Base-by-base conservation (phyloP, 805 yeast genomes). In the Candida dendrica region DNA sequence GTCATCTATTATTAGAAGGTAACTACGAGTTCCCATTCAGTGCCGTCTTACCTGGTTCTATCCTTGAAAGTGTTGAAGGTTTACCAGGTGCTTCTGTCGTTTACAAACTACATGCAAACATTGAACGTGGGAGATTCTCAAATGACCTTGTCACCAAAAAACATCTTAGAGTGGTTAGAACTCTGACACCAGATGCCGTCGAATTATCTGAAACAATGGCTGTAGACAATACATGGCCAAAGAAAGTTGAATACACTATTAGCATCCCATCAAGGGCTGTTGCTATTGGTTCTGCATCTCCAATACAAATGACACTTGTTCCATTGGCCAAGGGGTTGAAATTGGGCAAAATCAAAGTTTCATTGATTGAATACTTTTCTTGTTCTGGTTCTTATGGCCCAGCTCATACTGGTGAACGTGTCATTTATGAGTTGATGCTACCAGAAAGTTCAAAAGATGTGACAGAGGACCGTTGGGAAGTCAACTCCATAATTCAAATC, bases 171-270 rank as follows among this genome's bases (percentile, higher is more conserved):
- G 81, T 90, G 3, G 73, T 91, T 22, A 71, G 97, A 51, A 90
- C 97, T 0, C 65, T 90, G 43, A 78, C 95, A 4, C 71, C 86
- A 2, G 96, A 90, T 60, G 75, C 89, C 15, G 71, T 86, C 27
- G 54, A 66, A 5, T 67, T 84, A 17, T 74, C 89, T 0, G 96
- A 90, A 58, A 87, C 96, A 1, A 82, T 89, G 47, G 85, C 91
- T 0, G 90, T 90, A 31, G 95, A 88, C 43, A 89, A 88, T 56
- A 84, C 89, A 4, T 87, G 96, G 95, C 91, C 95, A 2, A 69
- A 77, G 40, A 88, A 87, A 58, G 80, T 91, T 35, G 96, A 90
- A 59, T 90, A 91, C 60, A 79, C 87, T 14, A 77, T 91, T 42
- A 81, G 83, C 43, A 79, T 88, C 3, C 96, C 97, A 0, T 74